phyloP scores from a whole-genome alignment of 129 eudicot species.

The Dittrichia graveolens region DNA sequence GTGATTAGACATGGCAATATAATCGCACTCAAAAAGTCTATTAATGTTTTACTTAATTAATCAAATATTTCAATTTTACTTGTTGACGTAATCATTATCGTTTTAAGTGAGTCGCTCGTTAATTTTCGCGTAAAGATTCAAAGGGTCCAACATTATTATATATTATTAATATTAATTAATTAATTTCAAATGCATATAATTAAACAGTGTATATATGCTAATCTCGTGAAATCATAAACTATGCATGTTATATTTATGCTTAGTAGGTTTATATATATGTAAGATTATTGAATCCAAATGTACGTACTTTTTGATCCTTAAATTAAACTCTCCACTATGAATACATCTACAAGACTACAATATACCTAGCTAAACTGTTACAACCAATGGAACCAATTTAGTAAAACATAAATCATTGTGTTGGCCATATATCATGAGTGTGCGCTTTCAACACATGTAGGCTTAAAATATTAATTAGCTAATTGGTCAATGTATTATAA shows the following conservation, averaged over 20 bases:
- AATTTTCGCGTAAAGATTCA: no score
- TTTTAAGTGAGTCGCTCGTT: background rate
- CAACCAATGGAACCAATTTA: slow-evolving; percentile 16
- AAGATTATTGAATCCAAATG: slow-evolving; percentile 8
- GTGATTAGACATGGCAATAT: slow-evolving; percentile 48
- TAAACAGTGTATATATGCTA: background rate
- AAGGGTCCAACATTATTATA: no score
- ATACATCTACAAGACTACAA: no score
- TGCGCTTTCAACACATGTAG: slow-evolving; percentile 8
- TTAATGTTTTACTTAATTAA: slow-evolving; percentile 20
- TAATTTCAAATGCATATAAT: no score
- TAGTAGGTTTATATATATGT: background rate
- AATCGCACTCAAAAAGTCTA: slow-evolving; percentile 34
- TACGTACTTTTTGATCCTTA: slow-evolving; percentile 14
- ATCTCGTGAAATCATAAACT: background rate
- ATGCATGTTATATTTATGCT: background rate
- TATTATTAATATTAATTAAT: no score
- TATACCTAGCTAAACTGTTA: background rate
- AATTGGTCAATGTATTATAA: background rate
- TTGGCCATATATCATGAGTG: slow-evolving; percentile 28
- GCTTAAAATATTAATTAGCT: background rate
- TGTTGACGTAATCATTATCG: background rate
- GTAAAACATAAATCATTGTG: slow-evolving; percentile 25
- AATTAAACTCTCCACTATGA: background rate
- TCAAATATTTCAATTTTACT: slow-evolving; percentile 3